phyloP scores from a whole-genome alignment of 306 rosid species.

The Medicago arabica region DNA sequence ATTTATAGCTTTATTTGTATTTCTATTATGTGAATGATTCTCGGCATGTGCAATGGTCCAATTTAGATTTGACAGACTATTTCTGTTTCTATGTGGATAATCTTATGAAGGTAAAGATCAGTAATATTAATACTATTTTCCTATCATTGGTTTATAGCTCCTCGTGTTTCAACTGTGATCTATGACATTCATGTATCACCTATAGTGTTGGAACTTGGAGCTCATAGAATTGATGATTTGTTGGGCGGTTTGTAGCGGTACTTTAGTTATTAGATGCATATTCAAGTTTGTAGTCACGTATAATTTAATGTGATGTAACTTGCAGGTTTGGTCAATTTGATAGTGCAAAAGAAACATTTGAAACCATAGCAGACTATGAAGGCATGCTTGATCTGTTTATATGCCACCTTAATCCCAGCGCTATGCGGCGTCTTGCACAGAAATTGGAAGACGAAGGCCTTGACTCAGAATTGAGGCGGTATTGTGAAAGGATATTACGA shows the following conservation, averaged over 20 bases:
- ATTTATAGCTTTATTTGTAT: neutral
- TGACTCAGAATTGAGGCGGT: slow-evolving; percentile 92
- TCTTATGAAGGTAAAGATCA: slow-evolving; percentile 1
- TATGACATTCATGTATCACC: slow-evolving; percentile 22
- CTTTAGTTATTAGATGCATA: slow-evolving; percentile 26
- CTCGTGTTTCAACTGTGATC: slow-evolving; percentile 5
- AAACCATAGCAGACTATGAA: slow-evolving; percentile 85
- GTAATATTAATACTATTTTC: neutral
- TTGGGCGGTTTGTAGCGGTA: slow-evolving; percentile 10
- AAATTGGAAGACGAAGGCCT: slow-evolving; percentile 93
- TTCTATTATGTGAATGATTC: slow-evolving; percentile 1
- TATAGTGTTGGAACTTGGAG: slow-evolving; percentile 25
- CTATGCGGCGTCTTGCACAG: slow-evolving; percentile 97
- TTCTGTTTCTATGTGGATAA: slow-evolving; percentile 24
- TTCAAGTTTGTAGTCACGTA: slow-evolving; percentile 12
- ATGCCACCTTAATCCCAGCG: slow-evolving; percentile 97
- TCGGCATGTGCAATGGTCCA: neutral
- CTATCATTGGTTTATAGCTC: slow-evolving; percentile 5
- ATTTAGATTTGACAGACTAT: neutral
- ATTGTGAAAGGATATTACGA: slow-evolving; percentile 93
- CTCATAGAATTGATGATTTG: slow-evolving; percentile 18
- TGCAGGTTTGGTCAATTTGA: slow-evolving; percentile 98
- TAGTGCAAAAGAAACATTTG: slow-evolving; percentile 96
- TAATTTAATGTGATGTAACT: slow-evolving; percentile 30
- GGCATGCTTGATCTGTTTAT: slow-evolving; percentile 93